A percentile compares a stretch with the other conserved stretches of the same genome.
Evolutionary conservation across 75 land plant genomes (phyloP).

Genomic region (Sequoia sempervirens): DNA sequence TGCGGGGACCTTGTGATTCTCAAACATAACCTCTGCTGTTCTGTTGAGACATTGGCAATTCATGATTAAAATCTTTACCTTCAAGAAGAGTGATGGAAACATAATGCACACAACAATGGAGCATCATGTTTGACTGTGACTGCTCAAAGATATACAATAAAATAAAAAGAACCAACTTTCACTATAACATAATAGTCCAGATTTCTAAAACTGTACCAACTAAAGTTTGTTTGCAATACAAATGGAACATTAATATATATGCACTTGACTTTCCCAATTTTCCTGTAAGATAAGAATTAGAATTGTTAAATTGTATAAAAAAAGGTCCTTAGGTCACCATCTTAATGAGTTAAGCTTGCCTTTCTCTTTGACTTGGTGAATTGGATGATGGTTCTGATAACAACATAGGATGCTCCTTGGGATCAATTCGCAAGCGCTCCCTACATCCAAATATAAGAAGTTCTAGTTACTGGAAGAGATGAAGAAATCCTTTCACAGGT

Average conservation of each 20-base stretch:
- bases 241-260: not conserved
- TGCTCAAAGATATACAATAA: not conserved
- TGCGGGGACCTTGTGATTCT: slow-evolving; percentile 91
- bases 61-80: slow-evolving; percentile 2
- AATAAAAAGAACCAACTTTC: not conserved
- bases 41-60: slow-evolving; percentile 32
- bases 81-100: not conserved
- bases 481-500: not conserved
- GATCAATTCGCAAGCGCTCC: slow-evolving; percentile 80
- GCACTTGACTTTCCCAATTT: not conserved
- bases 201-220: not conserved
- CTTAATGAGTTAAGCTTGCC: slow-evolving; percentile 20
- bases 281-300: not conserved
- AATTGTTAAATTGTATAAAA: not conserved
- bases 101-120: not conserved
- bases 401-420: slow-evolving; percentile 96
- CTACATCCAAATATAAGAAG: slow-evolving; percentile 25
- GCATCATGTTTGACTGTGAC: not conserved
- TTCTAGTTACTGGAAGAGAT: not conserved
- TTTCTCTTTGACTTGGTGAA: slow-evolving; percentile 67
- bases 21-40: slow-evolving; percentile 97
- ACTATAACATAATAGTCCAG: not conserved
- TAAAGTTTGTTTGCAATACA: not conserved
- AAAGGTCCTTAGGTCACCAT: not conserved
- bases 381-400: slow-evolving; percentile 93